Conservation (phyloP, 306 rosid species). For the Acacia confusa region DNA sequence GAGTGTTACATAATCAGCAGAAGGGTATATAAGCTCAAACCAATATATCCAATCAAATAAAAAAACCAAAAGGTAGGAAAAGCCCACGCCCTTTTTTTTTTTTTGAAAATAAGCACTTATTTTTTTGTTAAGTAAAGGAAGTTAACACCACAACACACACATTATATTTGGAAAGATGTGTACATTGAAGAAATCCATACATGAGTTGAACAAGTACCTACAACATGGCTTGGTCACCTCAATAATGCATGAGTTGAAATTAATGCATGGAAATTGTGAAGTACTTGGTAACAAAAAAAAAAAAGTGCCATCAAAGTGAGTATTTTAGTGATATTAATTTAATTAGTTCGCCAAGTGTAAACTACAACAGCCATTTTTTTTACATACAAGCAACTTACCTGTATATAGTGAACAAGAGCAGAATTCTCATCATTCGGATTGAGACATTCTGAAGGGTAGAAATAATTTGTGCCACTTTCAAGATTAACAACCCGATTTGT, state of each 20-base stretch:
- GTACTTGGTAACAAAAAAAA: not conserved
- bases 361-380: not conserved
- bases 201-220: not conserved
- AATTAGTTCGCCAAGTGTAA: not conserved
- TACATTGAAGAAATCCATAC: not conserved
- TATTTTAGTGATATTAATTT: not conserved
- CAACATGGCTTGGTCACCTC: not conserved
- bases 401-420: slow-evolving; percentile 80
- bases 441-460: slow-evolving; percentile 82
- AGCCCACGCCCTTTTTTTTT: not conserved
- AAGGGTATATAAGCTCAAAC: slow-evolving; percentile 7
- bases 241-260: not conserved
- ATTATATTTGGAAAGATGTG: not conserved
- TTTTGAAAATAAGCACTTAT: not conserved
- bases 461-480: slow-evolving; percentile 62
- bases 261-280: not conserved
- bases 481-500: slow-evolving; percentile 80
- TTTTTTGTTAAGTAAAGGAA: not conserved
- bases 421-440: slow-evolving; percentile 87
- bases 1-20: slow-evolving; percentile 20
- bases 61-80: not conserved
- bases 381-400: slow-evolving; percentile 49
- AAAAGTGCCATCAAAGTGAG: not conserved
- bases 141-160: not conserved
- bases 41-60: slow-evolving; percentile 23